These are phyloP conservation scores for Elaeis guineensis DNA, from an alignment of 176 grass and related monocot species.

Conservation along the genomic window DNA sequence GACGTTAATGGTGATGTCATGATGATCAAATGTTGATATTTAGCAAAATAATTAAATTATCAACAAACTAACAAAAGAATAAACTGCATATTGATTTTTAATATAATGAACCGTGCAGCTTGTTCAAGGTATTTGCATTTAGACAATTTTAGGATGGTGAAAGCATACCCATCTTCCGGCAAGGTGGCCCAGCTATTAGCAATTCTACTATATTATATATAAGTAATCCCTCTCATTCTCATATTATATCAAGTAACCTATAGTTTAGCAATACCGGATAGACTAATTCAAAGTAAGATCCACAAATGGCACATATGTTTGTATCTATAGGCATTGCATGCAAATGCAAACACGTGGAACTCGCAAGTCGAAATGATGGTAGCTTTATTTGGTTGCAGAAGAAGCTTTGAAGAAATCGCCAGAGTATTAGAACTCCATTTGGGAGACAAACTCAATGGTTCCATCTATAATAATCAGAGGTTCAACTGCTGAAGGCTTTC, in stretches of 20 bases:
- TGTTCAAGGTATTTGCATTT: too few relatives aligned
- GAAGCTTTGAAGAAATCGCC: not conserved
- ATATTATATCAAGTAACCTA: not conserved
- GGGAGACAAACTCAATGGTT: constrained; percentile 6
- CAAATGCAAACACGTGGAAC: too few relatives aligned
- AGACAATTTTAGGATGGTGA: too few relatives aligned
- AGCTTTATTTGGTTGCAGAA: not conserved
- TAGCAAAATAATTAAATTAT: too few relatives aligned
- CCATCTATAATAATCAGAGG: not conserved
- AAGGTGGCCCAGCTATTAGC: not conserved
- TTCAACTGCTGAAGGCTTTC: not conserved
- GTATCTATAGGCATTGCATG: not conserved
- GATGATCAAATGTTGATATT: too few relatives aligned
- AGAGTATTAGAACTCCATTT: not conserved
- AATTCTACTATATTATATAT: not conserved
- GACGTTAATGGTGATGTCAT: too few relatives aligned
- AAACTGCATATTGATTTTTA: too few relatives aligned
- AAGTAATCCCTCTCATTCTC: not conserved
- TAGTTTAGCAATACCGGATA: not conserved
- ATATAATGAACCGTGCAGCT: too few relatives aligned
- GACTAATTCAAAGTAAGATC: constrained; percentile 6
- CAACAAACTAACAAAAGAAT: too few relatives aligned
- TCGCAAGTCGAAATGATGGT: too few relatives aligned
- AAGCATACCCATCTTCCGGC: too few relatives aligned
- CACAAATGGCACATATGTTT: not conserved